phyloP scores from a whole-genome alignment of 306 rosid species.

The Senna tora region DNA sequence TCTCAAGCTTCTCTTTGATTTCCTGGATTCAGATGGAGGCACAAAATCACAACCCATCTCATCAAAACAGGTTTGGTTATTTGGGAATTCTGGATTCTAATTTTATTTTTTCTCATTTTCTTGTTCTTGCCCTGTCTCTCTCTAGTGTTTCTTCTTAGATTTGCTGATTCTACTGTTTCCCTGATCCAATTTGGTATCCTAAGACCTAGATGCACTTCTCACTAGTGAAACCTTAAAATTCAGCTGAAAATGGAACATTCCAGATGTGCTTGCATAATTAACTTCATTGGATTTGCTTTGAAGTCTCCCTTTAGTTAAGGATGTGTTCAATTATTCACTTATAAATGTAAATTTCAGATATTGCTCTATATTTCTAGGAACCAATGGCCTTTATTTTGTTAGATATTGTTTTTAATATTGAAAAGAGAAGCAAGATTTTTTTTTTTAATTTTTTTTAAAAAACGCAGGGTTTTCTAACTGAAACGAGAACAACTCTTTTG shows the following conservation, averaged over 20 bases:
- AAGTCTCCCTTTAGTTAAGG: background rate
- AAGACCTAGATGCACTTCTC: background rate
- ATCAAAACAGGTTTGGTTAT: conserved; percentile 51
- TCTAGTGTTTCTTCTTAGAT: background rate
- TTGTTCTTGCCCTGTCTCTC: background rate
- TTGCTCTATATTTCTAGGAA: conserved; percentile 1
- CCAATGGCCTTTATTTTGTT: background rate
- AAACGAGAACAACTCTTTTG: conserved; percentile 3
- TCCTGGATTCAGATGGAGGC: conserved; percentile 47
- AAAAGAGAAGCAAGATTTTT: background rate
- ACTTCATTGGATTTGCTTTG: background rate
- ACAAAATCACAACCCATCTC: conserved; percentile 36
- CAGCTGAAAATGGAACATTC: conserved; percentile 14
- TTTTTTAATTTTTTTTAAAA: too few species aligned
- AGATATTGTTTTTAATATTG: background rate
- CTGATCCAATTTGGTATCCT: conserved; percentile 18
- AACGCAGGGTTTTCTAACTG: background rate
- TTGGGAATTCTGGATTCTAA: conserved; percentile 24
- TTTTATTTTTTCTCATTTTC: background rate
- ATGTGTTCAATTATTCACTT: background rate
- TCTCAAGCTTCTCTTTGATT: conserved; percentile 11
- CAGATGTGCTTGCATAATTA: conserved; percentile 17
- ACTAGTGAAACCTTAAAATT: conserved; percentile 5
- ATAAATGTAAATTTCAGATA: conserved; percentile 2
- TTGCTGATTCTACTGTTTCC: conserved; percentile 34